These are phyloP conservation scores for Rhododendron ferrugineum DNA, from an alignment of 148 eudicot species.

Conservation along the genomic window DNA sequence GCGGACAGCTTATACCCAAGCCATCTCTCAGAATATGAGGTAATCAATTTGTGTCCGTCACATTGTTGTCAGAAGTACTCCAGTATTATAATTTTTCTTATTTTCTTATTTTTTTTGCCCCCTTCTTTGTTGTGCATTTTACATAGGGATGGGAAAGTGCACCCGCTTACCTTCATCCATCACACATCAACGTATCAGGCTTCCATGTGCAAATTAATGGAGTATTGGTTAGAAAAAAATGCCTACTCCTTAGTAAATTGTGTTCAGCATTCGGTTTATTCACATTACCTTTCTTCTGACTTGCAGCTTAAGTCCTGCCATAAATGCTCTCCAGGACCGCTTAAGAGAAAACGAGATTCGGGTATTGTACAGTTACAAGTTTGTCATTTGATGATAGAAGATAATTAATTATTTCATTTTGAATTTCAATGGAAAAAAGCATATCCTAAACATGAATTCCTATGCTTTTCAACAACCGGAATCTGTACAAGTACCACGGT, in stretches of 20 bases:
- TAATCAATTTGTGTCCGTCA: constrained; percentile 11
- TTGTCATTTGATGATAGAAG: background rate
- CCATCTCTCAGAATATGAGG: constrained; percentile 76
- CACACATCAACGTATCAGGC: constrained; percentile 98
- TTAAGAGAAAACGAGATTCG: constrained; percentile 72
- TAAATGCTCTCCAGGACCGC: constrained; percentile 74
- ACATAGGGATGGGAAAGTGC: constrained; percentile 79
- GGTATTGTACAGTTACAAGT: constrained; percentile 34
- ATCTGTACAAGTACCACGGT: background rate
- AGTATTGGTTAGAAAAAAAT: constrained; percentile 64
- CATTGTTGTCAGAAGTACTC: background rate
- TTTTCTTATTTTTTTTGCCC: constrained; percentile 3
- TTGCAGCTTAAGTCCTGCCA: constrained; percentile 93
- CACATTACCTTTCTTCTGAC: constrained; percentile 2
- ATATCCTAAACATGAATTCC: background rate
- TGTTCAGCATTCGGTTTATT: background rate
- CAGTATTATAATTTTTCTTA: background rate
- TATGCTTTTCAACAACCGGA: background rate
- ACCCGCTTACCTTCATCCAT: constrained; percentile 89
- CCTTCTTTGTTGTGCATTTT: background rate
- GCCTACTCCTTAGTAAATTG: background rate
- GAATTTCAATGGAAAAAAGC: background rate
- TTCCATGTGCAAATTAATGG: constrained; percentile 97
- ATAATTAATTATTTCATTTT: background rate
- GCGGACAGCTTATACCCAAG: constrained; percentile 79